phyloP scores from a whole-genome alignment of 176 grass and related monocot species.

The Juncus effusus region DNA sequence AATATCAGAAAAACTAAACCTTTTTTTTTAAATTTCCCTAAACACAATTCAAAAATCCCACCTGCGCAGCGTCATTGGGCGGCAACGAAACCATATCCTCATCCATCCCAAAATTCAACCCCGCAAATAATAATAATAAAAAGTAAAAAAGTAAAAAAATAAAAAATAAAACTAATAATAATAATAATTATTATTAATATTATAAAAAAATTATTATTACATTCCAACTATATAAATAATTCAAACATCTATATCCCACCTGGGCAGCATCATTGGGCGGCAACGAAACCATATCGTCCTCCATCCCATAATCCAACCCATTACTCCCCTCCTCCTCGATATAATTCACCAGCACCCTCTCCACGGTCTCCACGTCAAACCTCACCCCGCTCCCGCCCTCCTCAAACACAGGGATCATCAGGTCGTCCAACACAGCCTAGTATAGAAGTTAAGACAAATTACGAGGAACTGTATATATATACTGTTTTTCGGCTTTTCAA shows the following conservation, averaged over 20 bases:
- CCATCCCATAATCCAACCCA: slow-evolving; percentile 59
- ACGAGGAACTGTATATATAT: too few species aligned
- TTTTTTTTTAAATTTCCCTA: too few species aligned
- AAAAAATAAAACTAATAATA: too few species aligned
- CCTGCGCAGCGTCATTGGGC: slow-evolving; percentile 35
- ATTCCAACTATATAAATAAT: too few species aligned
- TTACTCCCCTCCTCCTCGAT: slow-evolving; percentile 44
- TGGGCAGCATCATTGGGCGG: slow-evolving; percentile 38
- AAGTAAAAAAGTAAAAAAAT: too few species aligned
- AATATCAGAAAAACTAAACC: too few species aligned
- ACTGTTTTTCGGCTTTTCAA: too few species aligned
- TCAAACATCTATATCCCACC: slow-evolving; percentile 13
- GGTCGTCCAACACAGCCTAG: slow-evolving; percentile 63
- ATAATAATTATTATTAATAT: too few species aligned
- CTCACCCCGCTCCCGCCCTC: slow-evolving; percentile 25
- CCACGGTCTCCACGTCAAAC: slow-evolving; percentile 75
- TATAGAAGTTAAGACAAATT: too few species aligned
- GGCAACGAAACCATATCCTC: slow-evolving; percentile 55
- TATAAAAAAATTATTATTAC: too few species aligned
- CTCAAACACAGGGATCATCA: slow-evolving; percentile 61
- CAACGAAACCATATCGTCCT: slow-evolving; percentile 56
- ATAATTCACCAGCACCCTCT: slow-evolving; percentile 77
- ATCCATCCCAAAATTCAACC: slow-evolving; percentile 61
- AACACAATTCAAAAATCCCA: background rate
- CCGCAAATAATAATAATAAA: background rate